These are phyloP conservation scores for Candida takata DNA, from an alignment of 805 yeast genomes.

Conservation along the genomic window DNA sequence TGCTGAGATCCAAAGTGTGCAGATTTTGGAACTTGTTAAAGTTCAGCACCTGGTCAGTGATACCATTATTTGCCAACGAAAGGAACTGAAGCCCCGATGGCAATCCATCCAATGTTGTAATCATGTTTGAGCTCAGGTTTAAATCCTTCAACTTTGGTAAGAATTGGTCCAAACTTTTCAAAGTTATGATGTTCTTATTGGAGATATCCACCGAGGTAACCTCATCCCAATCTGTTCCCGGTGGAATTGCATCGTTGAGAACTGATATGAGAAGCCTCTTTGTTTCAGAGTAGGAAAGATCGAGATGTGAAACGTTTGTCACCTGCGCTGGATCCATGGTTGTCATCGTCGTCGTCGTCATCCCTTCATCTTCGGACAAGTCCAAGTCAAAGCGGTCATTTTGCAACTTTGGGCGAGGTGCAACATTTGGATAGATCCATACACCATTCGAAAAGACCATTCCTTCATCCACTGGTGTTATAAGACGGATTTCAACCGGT, in stretches of 20 bases:
- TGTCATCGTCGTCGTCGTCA: too few relatives aligned
- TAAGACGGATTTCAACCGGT: conserved; percentile 10
- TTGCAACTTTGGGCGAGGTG: not conserved
- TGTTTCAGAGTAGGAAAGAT: conserved; percentile 39
- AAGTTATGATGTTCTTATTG: conserved; percentile 28
- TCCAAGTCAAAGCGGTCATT: not conserved
- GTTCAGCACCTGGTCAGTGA: conserved; percentile 18
- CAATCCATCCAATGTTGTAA: conserved; percentile 21
- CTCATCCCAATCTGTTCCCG: conserved; percentile 34
- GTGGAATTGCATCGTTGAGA: conserved; percentile 32
- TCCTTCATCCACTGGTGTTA: conserved; percentile 20
- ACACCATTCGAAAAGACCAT: conserved; percentile 18
- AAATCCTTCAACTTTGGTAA: conserved; percentile 29
- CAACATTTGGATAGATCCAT: conserved; percentile 16
- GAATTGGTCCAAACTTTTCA: conserved; percentile 34
- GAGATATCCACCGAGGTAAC: conserved; percentile 29
- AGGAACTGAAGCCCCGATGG: conserved; percentile 8
- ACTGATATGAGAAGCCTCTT: conserved; percentile 34
- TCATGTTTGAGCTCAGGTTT: conserved; percentile 9
- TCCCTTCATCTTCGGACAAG: conserved; percentile 1
- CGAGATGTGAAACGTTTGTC: conserved; percentile 37
- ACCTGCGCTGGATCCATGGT: conserved; percentile 22
- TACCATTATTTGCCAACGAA: conserved; percentile 12
- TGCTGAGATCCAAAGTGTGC: conserved; percentile 29
- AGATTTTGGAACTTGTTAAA: conserved; percentile 18